Conservation (phyloP, 371 early-diverging fungal genomes). For the Saksenaea vasiformis region DNA sequence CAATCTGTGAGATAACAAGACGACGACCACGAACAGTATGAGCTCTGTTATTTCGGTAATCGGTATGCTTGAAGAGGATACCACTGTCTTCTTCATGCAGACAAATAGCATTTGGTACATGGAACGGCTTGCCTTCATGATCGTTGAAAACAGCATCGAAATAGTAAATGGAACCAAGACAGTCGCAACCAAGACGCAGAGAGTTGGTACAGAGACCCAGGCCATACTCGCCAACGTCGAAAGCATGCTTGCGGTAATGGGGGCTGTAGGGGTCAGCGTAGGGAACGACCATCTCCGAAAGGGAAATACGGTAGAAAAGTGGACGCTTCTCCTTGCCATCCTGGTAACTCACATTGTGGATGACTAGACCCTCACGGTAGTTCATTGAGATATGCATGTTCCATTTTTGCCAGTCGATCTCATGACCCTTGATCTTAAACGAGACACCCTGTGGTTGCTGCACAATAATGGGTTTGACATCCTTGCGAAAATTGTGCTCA, state of each 20-base stretch:
- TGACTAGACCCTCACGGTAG: slow-evolving; percentile 58
- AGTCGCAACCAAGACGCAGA: slow-evolving; percentile 54
- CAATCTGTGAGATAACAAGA: slow-evolving; percentile 55
- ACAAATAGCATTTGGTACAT: slow-evolving; percentile 54
- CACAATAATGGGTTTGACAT: slow-evolving; percentile 54
- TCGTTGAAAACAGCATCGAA: slow-evolving; percentile 57
- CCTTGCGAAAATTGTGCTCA: slow-evolving; percentile 48
- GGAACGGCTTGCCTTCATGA: slow-evolving; percentile 48
- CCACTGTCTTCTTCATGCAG: slow-evolving; percentile 59
- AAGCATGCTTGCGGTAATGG: slow-evolving; percentile 31
- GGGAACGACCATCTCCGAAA: slow-evolving; percentile 60
- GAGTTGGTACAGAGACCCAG: slow-evolving; percentile 55
- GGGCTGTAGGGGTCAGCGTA: slow-evolving; percentile 54
- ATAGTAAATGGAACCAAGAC: slow-evolving; percentile 57
- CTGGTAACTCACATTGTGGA: slow-evolving; percentile 53
- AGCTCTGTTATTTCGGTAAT: slow-evolving; percentile 52
- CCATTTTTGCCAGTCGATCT: slow-evolving; percentile 63
- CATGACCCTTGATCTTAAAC: slow-evolving; percentile 50
- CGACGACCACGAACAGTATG: slow-evolving; percentile 54
- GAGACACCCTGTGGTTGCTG: slow-evolving; percentile 59
- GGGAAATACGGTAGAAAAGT: slow-evolving; percentile 52
- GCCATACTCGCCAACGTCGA: slow-evolving; percentile 58
- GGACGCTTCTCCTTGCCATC: slow-evolving; percentile 49
- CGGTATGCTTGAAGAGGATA: slow-evolving; percentile 58
- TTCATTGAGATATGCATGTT: slow-evolving; percentile 59